Evolutionary conservation across 306 rosid species (phyloP), one percentile per base, ranked within the genome.

Genomic region (Hippophae gyantsensis): DNA sequence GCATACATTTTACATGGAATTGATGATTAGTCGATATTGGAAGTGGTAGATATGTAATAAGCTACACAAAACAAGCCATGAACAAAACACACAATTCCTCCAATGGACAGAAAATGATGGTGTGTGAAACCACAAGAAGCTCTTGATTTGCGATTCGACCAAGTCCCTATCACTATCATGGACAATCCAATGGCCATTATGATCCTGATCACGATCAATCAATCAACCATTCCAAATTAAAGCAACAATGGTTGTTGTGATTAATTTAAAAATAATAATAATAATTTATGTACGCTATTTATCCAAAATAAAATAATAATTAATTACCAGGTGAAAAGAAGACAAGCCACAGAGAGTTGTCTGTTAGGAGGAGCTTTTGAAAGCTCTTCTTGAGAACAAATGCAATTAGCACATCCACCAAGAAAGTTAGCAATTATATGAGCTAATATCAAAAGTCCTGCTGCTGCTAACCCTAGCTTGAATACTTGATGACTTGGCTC

Each of bases 81-180:
- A 51, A 87, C 38, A 74, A 83, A 92, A 54, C 96, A 92, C 43
- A 85, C 8, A 60, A 92, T 76, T 48, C 98, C 98, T 57, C 98
- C 93, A 0, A 82, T 78, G 0, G 83, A 81, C 42, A 92, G 63
- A 55, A 83, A 62, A 2, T 75, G 84, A 76, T 56, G 75, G 58
- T 82, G 77, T 11, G 87, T 76, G 6, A 88, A 43, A 2, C 82
- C 84, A 53, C 99, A 88, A 0, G 72, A 69, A 60, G 72, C 76
- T 65, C 93, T 85, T 3, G 89, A 78, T 59, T 53, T 83, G 44
- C 83, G 78, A 74, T 90, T 90, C 0, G 79, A 74, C 54, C 81
- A 9, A 41, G 93, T 56, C 7, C 95, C 90, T 0, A 80, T 57
- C 23, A 87, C 64, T 13, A 90, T 67, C 87, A 87, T 7, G 0